These are phyloP conservation scores for Mycosphaerella sp. DNA, from an alignment of 2,329 filamentous ascomycete species.

Conservation along the genomic window DNA sequence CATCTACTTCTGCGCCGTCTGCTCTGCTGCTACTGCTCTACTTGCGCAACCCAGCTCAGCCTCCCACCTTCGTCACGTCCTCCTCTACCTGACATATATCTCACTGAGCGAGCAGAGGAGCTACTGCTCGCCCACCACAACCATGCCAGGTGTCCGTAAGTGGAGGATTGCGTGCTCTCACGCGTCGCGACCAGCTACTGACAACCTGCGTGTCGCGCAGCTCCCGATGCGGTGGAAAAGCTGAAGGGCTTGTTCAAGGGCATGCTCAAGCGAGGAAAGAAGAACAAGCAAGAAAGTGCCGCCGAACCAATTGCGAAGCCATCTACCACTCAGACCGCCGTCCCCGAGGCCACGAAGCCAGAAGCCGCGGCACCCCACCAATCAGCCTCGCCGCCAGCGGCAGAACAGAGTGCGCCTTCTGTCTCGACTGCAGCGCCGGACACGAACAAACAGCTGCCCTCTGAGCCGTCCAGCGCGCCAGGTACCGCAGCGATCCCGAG, in stretches of 20 bases:
- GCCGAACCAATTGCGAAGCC: conserved; percentile 8
- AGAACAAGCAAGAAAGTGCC: conserved; percentile 14
- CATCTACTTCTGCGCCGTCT: neutral
- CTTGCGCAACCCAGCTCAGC: no score
- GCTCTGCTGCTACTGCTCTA: neutral
- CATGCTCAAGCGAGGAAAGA: conserved; percentile 21
- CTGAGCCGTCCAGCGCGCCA: conserved; percentile 6
- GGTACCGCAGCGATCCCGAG: neutral
- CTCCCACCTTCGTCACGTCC: neutral
- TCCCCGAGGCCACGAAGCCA: neutral
- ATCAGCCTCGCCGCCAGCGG: neutral
- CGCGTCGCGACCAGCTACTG: conserved; percentile 1
- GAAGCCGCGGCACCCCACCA: conserved; percentile 2
- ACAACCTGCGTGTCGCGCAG: conserved; percentile 7
- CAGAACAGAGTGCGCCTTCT: neutral
- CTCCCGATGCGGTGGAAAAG: conserved; percentile 24
- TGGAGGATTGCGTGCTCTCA: conserved; percentile 3
- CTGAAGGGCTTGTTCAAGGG: conserved; percentile 23
- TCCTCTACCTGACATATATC: no score
- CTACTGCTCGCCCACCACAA: conserved; percentile 1
- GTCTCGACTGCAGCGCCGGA: conserved; percentile 14
- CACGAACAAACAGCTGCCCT: conserved; percentile 21
- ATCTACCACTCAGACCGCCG: neutral
- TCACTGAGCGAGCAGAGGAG: neutral
- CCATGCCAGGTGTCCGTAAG: conserved; percentile 24